A percentile compares a stretch with the other conserved stretches of the same genome.
Conservation (phyloP, 495 filamentous ascomycete genomes). For the Penicillium simplicissimum region DNA sequence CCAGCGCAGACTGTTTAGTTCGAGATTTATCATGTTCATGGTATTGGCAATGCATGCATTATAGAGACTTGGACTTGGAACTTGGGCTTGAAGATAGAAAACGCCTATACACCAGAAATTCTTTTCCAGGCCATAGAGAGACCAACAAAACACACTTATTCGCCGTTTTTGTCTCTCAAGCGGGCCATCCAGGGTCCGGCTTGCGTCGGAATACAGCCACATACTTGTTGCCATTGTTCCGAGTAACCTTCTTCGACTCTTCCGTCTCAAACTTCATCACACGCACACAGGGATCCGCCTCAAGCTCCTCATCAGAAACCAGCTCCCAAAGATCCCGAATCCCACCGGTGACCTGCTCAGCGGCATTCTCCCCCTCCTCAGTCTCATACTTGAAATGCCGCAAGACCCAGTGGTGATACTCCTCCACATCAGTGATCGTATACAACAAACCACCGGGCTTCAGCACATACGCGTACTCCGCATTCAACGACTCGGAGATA, state of each 20-base stretch:
- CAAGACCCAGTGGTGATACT: constrained; percentile 91
- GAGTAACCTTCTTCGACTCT: constrained; percentile 94
- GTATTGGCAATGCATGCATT: constrained; percentile 23
- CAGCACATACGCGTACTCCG: constrained; percentile 90
- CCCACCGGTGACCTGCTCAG: constrained; percentile 35
- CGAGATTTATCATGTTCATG: constrained; percentile 4
- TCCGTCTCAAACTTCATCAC: constrained; percentile 89
- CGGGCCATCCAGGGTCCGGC: constrained; percentile 74
- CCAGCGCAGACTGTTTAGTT: constrained; percentile 11
- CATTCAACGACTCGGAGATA: constrained; percentile 80
- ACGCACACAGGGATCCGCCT: constrained; percentile 70
- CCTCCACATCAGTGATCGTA: constrained; percentile 96
- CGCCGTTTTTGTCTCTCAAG: constrained; percentile 10
- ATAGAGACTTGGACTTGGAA: constrained; percentile 10
- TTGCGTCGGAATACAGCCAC: constrained; percentile 81
- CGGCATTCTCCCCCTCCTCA: constrained; percentile 26
- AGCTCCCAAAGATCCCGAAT: constrained; percentile 57
- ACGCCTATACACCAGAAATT: constrained; percentile 21
- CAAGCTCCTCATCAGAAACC: constrained; percentile 62
- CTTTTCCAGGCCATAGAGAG: constrained; percentile 6
- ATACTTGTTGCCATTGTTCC: constrained; percentile 86
- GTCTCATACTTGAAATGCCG: constrained; percentile 64
- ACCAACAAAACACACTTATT: neutral
- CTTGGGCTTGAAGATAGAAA: neutral
- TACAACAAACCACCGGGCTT: constrained; percentile 83